Conservation (phyloP, 495 filamentous ascomycete species). For the Neurospora sp. region DNA sequence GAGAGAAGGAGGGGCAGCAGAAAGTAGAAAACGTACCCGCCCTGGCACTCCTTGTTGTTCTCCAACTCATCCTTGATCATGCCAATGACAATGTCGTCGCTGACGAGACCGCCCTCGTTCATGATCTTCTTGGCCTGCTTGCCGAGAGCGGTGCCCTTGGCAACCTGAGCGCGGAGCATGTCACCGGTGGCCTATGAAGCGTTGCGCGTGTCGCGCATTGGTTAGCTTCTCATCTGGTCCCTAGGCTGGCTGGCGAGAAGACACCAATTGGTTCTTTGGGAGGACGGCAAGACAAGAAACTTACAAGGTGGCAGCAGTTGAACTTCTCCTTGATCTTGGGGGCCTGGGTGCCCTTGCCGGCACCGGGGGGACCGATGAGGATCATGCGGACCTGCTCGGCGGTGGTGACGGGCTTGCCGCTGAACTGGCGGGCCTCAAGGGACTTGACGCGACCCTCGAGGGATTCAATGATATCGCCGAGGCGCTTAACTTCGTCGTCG, state of each 20-base stretch:
- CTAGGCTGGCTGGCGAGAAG: background rate
- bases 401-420: slow-evolving; percentile 33
- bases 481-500: slow-evolving; percentile 65
- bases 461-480: slow-evolving; percentile 68
- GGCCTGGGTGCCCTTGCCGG: slow-evolving; percentile 98
- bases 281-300: slow-evolving; percentile 11
- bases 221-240: background rate
- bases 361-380: slow-evolving; percentile 93
- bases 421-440: slow-evolving; percentile 54
- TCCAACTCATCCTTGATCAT: slow-evolving; percentile 98
- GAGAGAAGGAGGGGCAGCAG: background rate
- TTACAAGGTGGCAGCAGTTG: slow-evolving; percentile 91
- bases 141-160: slow-evolving; percentile 92
- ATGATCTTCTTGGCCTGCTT: slow-evolving; percentile 99
- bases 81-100: slow-evolving; percentile 97
- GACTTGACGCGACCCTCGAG: slow-evolving; percentile 76
- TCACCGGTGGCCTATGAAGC: slow-evolving; percentile 79
- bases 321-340: slow-evolving; percentile 97
- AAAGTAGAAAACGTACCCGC: slow-evolving; percentile 66
- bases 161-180: slow-evolving; percentile 97
- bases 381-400: slow-evolving; percentile 79
- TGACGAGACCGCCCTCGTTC: slow-evolving; percentile 94
- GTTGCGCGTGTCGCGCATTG: background rate
- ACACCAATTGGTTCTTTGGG: background rate
- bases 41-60: slow-evolving; percentile 89